Percentiles rank a stretch among this genome's conserved stretches.
Evolutionary conservation across 768 basidiomycete genomes (phyloP).

Genomic region (Coprinopsis strossmayeri): DNA sequence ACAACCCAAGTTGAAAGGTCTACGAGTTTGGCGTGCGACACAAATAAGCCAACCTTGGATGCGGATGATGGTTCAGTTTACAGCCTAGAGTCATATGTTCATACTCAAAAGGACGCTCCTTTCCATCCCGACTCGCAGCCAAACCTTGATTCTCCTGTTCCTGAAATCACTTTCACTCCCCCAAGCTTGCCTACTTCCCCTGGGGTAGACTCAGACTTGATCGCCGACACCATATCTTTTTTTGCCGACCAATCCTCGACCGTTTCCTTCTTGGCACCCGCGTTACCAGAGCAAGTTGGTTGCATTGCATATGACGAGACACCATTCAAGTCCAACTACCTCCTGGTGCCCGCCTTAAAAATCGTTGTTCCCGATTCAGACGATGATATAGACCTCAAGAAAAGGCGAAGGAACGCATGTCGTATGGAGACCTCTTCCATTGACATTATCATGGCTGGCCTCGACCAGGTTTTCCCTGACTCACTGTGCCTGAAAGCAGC

Average conservation of each 20-base stretch:
- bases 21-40: too few species aligned
- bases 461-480: constrained; percentile 9
- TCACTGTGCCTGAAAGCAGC: not conserved
- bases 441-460: constrained; percentile 9
- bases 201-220: not conserved
- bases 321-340: not conserved
- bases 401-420: constrained; percentile 4
- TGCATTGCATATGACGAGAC: not conserved
- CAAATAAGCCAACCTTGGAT: not conserved
- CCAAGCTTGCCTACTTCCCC: constrained; percentile 6
- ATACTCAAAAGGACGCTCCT: not conserved
- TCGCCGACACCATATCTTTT: not conserved
- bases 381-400: not conserved
- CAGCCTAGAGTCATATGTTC: constrained; percentile 2
- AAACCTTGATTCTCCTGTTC: not conserved
- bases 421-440: constrained; percentile 8
- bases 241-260: not conserved
- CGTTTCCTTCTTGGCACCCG: not conserved
- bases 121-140: not conserved
- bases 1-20: too few species aligned
- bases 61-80: constrained; percentile 6
- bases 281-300: too few species aligned
- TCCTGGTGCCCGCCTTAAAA: not conserved
- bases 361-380: not conserved
- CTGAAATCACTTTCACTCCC: constrained; percentile 4